Conservation (phyloP, 176 grass and related monocot genomes). For the Raddia distichophylla region DNA sequence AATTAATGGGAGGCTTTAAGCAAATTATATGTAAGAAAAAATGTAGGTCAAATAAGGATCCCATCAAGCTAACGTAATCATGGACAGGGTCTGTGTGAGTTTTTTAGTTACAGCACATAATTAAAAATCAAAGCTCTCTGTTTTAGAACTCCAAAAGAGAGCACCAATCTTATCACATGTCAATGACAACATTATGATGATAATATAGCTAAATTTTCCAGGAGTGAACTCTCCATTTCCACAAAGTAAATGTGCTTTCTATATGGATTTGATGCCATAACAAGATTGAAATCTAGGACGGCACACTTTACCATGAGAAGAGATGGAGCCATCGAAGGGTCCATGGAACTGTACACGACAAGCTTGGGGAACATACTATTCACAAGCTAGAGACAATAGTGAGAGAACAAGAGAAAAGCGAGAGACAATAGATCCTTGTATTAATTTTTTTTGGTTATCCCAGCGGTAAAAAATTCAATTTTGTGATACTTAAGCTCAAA, state of each 20-base stretch:
- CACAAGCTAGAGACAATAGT: conserved; percentile 77
- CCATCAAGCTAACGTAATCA: neutral
- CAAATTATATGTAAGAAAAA: conserved; percentile 1
- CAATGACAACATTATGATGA: neutral
- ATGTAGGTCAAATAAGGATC: neutral
- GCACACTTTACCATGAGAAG: conserved; percentile 85
- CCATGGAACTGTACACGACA: conserved; percentile 97
- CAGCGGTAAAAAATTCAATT: no score
- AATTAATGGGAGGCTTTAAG: no score
- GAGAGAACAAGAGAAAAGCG: conserved; percentile 12
- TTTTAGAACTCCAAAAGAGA: neutral
- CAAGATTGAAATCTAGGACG: conserved; percentile 8
- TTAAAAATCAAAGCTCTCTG: conserved; percentile 23
- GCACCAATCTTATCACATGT: neutral
- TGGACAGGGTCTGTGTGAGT: neutral
- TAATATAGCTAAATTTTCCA: conserved; percentile 12
- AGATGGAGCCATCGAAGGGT: conserved; percentile 98
- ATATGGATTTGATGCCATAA: conserved; percentile 6
- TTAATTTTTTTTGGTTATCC: no score
- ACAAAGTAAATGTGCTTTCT: neutral
- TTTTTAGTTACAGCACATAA: conserved; percentile 8
- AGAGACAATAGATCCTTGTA: no score
- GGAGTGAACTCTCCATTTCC: neutral
- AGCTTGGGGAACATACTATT: conserved; percentile 96
- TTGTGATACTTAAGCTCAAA: no score